These are phyloP conservation scores for Dactylorhiza incarnata DNA, from an alignment of 106 monocot species.

Conservation along the genomic window DNA sequence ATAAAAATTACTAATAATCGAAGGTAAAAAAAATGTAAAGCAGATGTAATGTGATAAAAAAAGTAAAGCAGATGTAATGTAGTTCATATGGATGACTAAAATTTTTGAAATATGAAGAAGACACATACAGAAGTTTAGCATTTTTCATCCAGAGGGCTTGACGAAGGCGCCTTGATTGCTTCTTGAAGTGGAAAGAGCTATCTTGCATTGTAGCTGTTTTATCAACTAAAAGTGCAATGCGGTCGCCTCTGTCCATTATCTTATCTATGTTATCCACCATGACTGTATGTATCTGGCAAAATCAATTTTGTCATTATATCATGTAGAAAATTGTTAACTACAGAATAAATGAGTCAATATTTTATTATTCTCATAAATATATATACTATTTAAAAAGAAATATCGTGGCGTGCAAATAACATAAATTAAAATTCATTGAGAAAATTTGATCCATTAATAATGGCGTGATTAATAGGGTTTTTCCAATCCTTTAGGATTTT, in stretches of 20 bases:
- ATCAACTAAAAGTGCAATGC: constrained; percentile 87
- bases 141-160: constrained; percentile 95
- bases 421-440: too few species aligned
- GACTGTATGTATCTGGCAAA: constrained; percentile 75
- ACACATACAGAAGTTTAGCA: constrained; percentile 87
- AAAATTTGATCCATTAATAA: too few species aligned
- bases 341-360: too few species aligned
- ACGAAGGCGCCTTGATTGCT: constrained; percentile 80
- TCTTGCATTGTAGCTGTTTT: constrained; percentile 99
- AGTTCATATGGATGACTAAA: not conserved
- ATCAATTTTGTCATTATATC: constrained; percentile 2
- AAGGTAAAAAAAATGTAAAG: not conserved
- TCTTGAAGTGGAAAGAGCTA: constrained; percentile 78
- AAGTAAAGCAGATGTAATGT: not conserved
- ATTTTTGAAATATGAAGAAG: not conserved
- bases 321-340: too few species aligned
- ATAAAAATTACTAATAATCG: not conserved
- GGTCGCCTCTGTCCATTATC: constrained; percentile 91
- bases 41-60: not conserved
- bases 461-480: too few species aligned
- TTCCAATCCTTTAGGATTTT: too few species aligned
- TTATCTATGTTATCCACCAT: constrained; percentile 99
- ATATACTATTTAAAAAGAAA: too few species aligned
- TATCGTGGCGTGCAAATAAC: too few species aligned
- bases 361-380: too few species aligned